Evolutionary conservation across 306 rosid species (phyloP).

Genomic region (Pachyrhizus erosus): DNA sequence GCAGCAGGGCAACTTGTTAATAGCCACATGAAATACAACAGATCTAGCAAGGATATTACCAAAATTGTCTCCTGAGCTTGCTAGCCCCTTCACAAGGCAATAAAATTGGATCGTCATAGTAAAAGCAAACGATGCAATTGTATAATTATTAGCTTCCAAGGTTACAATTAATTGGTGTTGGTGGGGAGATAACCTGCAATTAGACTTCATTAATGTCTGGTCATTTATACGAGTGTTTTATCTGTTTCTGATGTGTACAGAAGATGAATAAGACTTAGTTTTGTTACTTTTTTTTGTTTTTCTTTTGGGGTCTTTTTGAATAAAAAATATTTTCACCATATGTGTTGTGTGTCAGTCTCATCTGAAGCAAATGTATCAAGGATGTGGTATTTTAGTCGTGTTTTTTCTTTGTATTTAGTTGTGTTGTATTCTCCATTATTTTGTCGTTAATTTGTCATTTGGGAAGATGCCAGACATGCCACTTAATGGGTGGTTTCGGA

Average conservation of each 20-base stretch:
- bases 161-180: slow-evolving; percentile 17
- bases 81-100: neutral
- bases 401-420: neutral
- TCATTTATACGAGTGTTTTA: slow-evolving; percentile 17
- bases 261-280: slow-evolving; percentile 35
- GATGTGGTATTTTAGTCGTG: slow-evolving; percentile 2
- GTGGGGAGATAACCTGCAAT: slow-evolving; percentile 26
- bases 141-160: slow-evolving; percentile 5
- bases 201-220: slow-evolving; percentile 11
- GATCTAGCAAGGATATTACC: slow-evolving; percentile 73
- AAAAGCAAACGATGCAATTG: neutral
- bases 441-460: neutral
- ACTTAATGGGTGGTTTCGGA: neutral
- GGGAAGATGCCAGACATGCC: slow-evolving; percentile 4
- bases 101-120: neutral
- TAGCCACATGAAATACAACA: slow-evolving; percentile 96
- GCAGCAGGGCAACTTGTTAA: slow-evolving; percentile 91
- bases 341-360: slow-evolving; percentile 6
- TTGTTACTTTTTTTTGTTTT: neutral
- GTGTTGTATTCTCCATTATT: slow-evolving; percentile 28
- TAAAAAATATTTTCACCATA: neutral
- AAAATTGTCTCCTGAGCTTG: slow-evolving; percentile 48
- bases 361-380: slow-evolving; percentile 9
- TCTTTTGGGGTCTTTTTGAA: too few relatives aligned
- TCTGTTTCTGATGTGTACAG: slow-evolving; percentile 37